phyloP scores from a whole-genome alignment of 2,329 filamentous ascomycete genomes.

The Teratosphaeria epicoccoides region DNA sequence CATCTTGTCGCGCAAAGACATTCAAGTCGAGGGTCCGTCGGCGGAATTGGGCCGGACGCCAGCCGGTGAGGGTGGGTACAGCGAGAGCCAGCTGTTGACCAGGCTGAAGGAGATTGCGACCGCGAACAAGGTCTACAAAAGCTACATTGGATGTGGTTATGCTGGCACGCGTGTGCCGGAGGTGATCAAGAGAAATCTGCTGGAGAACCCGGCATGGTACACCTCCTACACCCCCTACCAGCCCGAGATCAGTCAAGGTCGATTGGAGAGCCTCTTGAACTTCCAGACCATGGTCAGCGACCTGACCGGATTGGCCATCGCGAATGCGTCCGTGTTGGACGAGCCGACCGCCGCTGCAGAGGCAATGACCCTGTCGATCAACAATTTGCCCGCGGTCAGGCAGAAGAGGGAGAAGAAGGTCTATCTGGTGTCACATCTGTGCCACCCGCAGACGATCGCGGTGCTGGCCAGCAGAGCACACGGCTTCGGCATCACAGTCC shows the following conservation, averaged over 20 bases:
- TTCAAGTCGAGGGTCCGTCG: conserved; percentile 46
- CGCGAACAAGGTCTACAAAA: conserved; percentile 52
- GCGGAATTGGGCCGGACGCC: conserved; percentile 31
- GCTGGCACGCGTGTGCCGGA: conserved; percentile 75
- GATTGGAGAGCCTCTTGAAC: conserved; percentile 84
- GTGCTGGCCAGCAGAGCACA: conserved; percentile 77
- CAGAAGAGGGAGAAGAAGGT: conserved; percentile 67
- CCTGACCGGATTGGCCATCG: conserved; percentile 73
- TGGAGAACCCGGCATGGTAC: conserved; percentile 94
- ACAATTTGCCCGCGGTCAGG: conserved; percentile 58
- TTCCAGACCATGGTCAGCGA: conserved; percentile 91
- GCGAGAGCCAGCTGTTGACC: conserved; percentile 51
- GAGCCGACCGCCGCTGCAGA: conserved; percentile 89
- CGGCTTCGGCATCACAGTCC: conserved; percentile 79
- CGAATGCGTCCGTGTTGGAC: conserved; percentile 84
- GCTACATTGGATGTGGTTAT: conserved; percentile 80
- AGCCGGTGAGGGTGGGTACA: conserved; percentile 34
- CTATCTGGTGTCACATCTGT: conserved; percentile 70
- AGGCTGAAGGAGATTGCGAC: conserved; percentile 45
- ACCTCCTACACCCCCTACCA: conserved; percentile 97
- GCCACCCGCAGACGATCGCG: conserved; percentile 76
- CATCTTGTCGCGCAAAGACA: conserved; percentile 57
- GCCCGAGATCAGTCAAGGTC: conserved; percentile 91
- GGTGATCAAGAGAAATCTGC: conserved; percentile 83
- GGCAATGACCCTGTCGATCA: conserved; percentile 88